Base-by-base conservation (phyloP, 116 monocot genomes). In the Cymodocea nodosa region DNA sequence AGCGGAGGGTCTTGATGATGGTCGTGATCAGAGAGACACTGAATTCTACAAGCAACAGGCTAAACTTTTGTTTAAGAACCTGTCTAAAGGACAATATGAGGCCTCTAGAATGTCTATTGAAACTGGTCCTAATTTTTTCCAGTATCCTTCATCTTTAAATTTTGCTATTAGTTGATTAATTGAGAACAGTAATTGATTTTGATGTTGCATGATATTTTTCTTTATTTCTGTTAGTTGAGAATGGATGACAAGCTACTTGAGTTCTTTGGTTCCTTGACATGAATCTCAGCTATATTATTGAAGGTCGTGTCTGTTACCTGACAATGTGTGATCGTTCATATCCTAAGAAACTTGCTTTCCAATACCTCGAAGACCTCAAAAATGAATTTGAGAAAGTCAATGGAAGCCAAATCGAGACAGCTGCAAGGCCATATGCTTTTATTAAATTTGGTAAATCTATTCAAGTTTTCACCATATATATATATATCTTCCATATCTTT, bases 311-410 rank as follows among this genome's bases (percentile, higher is more conserved):
- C 54, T 95, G 95, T 75, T 95, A 95, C 81, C 74, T 95, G 64
- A 95, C 90, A 71, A 87, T 95, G 87, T 95, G 95, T 80, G 95
- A 95, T 69, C 90, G 90, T 34, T 87, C 90, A 55, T 95, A 95
- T 74, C 95, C 95, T 60, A 95, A 90, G 80, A 95, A 95, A 69
- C 90, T 95, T 73, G 90, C 90, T 78, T 95, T 95, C 60, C 95
- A 95, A 74, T 95, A 95, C 70, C 77, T 95, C 57, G 95, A 95
- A 55, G 95, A 95, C 64, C 85, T 95, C 24, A 95, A 95, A 78
- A 90, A 83, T 85, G 95, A 90, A 66, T 95, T 95, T 71, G 90
- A 95, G 74, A 85, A 72, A 71, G 87, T 95, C 25, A 85, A 85
- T 68, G 87, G 83, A 51, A 82, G 61, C 76, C 95, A 95, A 70